A percentile compares a stretch with the other conserved stretches of the same genome.
phyloP scores from a whole-genome alignment of 768 basidiomycete species.

The Termitomyces sp. region DNA sequence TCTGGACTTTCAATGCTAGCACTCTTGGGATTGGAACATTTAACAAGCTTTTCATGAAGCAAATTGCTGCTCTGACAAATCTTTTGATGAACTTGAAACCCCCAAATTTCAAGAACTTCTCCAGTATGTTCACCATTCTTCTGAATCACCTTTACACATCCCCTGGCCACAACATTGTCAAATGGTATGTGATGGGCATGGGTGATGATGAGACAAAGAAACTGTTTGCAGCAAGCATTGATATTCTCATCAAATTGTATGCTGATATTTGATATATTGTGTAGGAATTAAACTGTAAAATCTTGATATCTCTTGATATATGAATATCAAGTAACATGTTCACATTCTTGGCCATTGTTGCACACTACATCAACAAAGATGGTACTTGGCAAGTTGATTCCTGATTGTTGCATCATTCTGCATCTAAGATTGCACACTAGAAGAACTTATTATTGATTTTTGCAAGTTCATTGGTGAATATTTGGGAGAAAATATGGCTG shows the following conservation, averaged over 20 bases:
- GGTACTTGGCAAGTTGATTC: slow-evolving; percentile 15
- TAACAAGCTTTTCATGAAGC: neutral
- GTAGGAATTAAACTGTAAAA: slow-evolving; percentile 13
- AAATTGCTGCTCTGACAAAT: slow-evolving; percentile 13
- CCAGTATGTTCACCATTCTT: slow-evolving; percentile 9
- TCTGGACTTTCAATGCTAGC: too few species aligned
- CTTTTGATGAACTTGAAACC: slow-evolving; percentile 15
- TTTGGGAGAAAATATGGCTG: slow-evolving; percentile 30
- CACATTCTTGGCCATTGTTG: slow-evolving; percentile 21
- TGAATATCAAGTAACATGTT: slow-evolving; percentile 24
- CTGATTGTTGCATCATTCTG: too few species aligned
- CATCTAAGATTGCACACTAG: too few species aligned
- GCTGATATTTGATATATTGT: neutral
- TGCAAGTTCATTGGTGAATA: slow-evolving; percentile 27
- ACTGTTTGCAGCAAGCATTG: neutral
- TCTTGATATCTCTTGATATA: slow-evolving; percentile 17
- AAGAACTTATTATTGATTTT: slow-evolving; percentile 32
- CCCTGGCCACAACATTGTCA: neutral
- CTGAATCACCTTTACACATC: neutral
- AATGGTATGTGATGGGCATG: neutral
- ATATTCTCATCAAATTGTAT: neutral
- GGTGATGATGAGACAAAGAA: neutral
- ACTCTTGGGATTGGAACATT: too few species aligned
- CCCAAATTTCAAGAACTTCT: slow-evolving; percentile 15
- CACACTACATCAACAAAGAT: slow-evolving; percentile 17